Conservation (phyloP, 2,329 filamentous ascomycete genomes). For the Trichoderma lentiforme region DNA sequence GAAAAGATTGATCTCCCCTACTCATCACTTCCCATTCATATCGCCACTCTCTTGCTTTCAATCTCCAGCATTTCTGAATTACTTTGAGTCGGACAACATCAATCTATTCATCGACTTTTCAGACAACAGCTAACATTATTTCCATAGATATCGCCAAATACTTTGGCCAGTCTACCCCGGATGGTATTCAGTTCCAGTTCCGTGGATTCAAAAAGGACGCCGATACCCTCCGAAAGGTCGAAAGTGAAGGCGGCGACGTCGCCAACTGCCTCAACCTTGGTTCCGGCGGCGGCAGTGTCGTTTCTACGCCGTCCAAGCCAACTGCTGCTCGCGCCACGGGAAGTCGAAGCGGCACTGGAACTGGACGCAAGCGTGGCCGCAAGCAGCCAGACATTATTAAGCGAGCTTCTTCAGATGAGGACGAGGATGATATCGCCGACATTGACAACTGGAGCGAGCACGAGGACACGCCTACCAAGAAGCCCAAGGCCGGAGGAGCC, state of each 20-base stretch:
- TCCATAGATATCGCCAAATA: constrained; percentile 54
- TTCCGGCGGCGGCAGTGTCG: constrained; percentile 24
- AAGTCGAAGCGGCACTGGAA: constrained; percentile 25
- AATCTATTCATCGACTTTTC: neutral
- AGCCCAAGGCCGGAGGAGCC: constrained; percentile 26
- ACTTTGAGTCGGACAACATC: neutral
- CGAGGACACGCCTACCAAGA: constrained; percentile 39
- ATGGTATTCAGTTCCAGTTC: constrained; percentile 61
- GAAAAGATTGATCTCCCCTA: neutral
- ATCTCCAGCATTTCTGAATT: neutral
- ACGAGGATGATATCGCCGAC: constrained; percentile 29
- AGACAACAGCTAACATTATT: neutral
- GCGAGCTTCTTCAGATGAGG: constrained; percentile 27
- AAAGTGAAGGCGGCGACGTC: constrained; percentile 45
- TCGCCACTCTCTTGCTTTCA: neutral
- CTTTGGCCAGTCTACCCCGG: constrained; percentile 56
- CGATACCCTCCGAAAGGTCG: constrained; percentile 44
- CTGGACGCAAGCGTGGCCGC: constrained; percentile 27
- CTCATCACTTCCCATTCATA: neutral
- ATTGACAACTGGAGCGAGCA: constrained; percentile 32
- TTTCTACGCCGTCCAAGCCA: constrained; percentile 32
- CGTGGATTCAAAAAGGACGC: constrained; percentile 53
- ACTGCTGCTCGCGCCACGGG: constrained; percentile 20
- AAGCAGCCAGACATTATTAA: constrained; percentile 26
- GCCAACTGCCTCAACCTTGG: constrained; percentile 36